Conservation (phyloP, 345 rosid genomes). For the Gossypium turneri region DNA sequence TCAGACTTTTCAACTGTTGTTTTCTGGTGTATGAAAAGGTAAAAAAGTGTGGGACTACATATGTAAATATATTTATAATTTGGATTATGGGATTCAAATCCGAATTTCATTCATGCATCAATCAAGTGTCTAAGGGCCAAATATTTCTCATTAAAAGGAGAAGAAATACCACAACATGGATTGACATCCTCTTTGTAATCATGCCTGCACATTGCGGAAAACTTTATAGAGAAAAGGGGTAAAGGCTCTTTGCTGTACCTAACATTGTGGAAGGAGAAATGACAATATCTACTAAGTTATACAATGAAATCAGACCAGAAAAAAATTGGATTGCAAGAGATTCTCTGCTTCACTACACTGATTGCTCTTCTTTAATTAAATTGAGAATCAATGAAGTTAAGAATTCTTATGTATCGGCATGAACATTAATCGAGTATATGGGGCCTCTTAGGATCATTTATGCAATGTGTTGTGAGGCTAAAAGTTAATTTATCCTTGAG, state of each 20-base stretch:
- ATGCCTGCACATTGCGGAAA: neutral
- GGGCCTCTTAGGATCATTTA: neutral
- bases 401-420: neutral
- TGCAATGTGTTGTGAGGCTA: neutral
- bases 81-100: neutral
- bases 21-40: neutral
- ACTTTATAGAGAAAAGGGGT: neutral
- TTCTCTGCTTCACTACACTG: neutral
- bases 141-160: neutral
- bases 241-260: constrained; percentile 6
- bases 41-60: neutral
- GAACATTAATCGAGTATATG: neutral
- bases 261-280: constrained; percentile 1
- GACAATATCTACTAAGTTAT: neutral
- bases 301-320: neutral
- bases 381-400: neutral
- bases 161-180: neutral
- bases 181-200: constrained; percentile 9
- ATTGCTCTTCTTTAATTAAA: neutral
- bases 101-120: neutral
- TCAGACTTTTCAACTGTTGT: neutral
- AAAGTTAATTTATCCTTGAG: neutral
- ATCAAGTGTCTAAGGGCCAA: neutral
- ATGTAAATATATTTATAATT: neutral
- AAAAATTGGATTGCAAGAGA: neutral